Evolutionary conservation across 1,284 basidiomycete genomes (phyloP), one percentile per base, ranked within the genome.

Genomic region (Puccinia hordei): DNA sequence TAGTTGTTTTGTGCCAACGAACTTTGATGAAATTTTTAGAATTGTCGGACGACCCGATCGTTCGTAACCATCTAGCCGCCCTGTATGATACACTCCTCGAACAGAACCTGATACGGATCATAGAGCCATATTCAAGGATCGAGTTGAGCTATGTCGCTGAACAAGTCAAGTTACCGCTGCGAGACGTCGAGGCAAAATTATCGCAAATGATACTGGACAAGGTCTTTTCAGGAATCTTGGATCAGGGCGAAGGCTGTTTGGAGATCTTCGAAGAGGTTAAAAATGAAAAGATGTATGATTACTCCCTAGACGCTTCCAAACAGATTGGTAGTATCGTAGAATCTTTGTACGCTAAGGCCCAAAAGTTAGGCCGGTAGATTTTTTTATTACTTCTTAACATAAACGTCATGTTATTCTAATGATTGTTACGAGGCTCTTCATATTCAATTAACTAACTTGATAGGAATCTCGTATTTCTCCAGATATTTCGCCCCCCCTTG

Each of bases 171-270:
- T 95, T 98, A 87, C 93, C 92, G 17, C 87, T 93, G 59, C 91
- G 94, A 84, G 92, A 91, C n/a, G 94, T 99, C 8, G 97, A 99
- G 87, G 90, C 91, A 30, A 99, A 98, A 94, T 94, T 99, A 73
- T 94, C 93, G 71, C 96, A 98, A 86, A 98, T 99, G 96, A 98
- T 99, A 82, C 87, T 99, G 59, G 96, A 99, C 86, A 95, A 96
- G 84, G 90, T 95, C 0, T 90, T 99, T 84, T 90, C 94, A 82
- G 96, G 96, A 8, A 95, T 98, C 3, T 88, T 99, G 30, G 96
- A 98, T 85, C 96, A 98, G 86, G 95, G 94, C 24, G 90, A 93
- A 0, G 95, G 95, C 0, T 97, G 95, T 84, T 87, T 98, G 69
- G 84, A 85, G 46, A 83, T 86, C 12, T 86, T 82, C 61, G 85